Evolutionary conservation across 73 alveolate species (phyloP).

Genomic region (Paramecium pentaurelia): DNA sequence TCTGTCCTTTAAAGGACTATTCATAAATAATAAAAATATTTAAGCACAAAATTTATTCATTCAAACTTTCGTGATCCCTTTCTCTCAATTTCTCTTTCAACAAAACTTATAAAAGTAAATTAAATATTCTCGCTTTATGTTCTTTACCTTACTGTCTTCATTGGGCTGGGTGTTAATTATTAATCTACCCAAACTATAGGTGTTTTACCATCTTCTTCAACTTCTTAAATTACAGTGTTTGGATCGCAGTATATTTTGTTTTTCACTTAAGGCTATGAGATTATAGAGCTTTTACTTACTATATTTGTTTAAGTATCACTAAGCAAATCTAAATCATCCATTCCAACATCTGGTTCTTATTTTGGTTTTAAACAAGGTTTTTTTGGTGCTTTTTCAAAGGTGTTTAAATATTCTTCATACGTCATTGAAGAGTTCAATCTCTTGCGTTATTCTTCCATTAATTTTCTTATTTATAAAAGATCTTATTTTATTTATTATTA

Average conservation of each 20-base stretch:
- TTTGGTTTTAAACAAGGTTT: constrained; percentile 16
- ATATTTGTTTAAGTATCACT: neutral
- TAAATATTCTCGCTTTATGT: constrained; percentile 14
- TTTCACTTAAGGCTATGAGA: neutral
- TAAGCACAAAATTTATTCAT: constrained; percentile 21
- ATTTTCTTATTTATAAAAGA: neutral
- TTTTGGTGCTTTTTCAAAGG: constrained; percentile 31
- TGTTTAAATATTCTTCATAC: constrained; percentile 16
- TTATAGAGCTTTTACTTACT: neutral
- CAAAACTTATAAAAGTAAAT: constrained; percentile 44
- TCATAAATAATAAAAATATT: neutral
- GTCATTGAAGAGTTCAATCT: constrained; percentile 51
- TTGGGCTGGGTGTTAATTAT: neutral
- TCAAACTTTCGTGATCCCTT: constrained; percentile 11
- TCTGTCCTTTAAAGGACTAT: neutral
- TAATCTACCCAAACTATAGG: constrained; percentile 25
- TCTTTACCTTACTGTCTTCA: neutral
- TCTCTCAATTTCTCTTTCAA: constrained; percentile 25
- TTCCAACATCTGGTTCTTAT: neutral
- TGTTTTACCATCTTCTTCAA: constrained; percentile 26
- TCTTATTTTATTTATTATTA: neutral
- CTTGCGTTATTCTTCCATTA: constrained; percentile 25
- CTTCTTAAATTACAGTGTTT: neutral
- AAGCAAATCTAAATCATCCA: constrained; percentile 32
- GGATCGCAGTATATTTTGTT: neutral